Evolutionary conservation across 371 early-diverging fungal species (phyloP).

Genomic region (Conidiobolus incongruus): DNA sequence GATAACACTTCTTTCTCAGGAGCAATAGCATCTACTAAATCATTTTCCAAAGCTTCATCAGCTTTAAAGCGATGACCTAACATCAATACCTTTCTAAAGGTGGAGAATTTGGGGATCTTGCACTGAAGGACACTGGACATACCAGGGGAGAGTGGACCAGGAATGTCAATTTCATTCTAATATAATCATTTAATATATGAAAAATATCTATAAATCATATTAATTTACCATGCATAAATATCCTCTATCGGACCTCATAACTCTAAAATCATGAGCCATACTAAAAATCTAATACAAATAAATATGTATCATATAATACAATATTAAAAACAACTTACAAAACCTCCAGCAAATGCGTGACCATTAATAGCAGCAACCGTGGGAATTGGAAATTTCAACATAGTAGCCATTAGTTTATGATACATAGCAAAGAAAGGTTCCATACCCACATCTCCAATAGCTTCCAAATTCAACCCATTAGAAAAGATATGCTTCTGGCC

Average conservation of each 20-base stretch:
- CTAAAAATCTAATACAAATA: constrained; percentile 31
- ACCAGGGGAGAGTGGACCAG: constrained; percentile 36
- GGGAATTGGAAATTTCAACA: constrained; percentile 45
- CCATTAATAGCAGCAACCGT: constrained; percentile 68
- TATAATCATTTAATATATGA: not conserved
- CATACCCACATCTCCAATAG: too few relatives aligned
- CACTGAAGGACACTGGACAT: constrained; percentile 18
- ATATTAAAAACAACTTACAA: not conserved
- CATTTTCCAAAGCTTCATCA: constrained; percentile 27
- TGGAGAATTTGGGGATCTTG: too few relatives aligned
- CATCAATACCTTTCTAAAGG: too few relatives aligned
- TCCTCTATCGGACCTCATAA: not conserved
- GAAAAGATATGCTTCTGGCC: constrained; percentile 50
- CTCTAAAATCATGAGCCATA: constrained; percentile 31
- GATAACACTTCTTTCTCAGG: constrained; percentile 15
- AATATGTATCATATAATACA: not conserved
- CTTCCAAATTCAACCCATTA: constrained; percentile 43
- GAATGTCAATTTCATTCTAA: constrained; percentile 51
- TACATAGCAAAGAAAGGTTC: constrained; percentile 19
- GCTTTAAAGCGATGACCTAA: constrained; percentile 35
- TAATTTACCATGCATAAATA: not conserved
- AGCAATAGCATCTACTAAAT: constrained; percentile 34
- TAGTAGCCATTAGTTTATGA: constrained; percentile 17
- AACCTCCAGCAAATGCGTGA: constrained; percentile 70
- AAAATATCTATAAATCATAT: not conserved